Base-by-base conservation (phyloP, 169 alveolate genomes). In the Eimeria falciformis region DNA sequence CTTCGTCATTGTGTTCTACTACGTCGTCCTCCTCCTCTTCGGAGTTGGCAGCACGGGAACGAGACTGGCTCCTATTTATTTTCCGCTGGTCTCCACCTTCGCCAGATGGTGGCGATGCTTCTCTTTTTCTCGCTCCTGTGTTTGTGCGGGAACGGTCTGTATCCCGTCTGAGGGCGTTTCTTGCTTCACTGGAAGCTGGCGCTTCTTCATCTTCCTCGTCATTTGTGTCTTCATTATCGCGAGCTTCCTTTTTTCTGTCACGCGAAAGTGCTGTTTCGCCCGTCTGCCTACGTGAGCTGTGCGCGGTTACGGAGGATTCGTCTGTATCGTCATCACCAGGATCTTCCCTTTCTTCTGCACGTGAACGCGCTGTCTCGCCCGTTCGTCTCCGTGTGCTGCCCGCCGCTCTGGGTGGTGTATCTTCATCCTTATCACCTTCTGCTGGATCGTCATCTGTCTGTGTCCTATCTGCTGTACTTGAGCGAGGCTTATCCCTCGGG, bases 211-310 rank as follows among this genome's bases (percentile, higher is more conserved):
- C 45, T 27, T 75, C 37, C 2, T 40, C 58, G 62, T 1, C 62
- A 12, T 50, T 21, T 21, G 23, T 1, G 11, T 50, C 18, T 40
- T 4, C 65, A 11, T 75, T 23, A 23, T n/a, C 37, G 5, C n/a
- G n/a, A n/a, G n/a, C n/a, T n/a, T n/a, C n/a, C n/a, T n/a, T n/a
- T n/a, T n/a, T n/a, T n/a, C n/a, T n/a, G n/a, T n/a, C n/a, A n/a
- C n/a, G n/a, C n/a, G n/a, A n/a, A n/a, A n/a, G n/a, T n/a, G 43
- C n/a, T 56, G 7, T 18, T 23, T 75, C 66, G 9, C 29, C 62
- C 27, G 84, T 43, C n/a, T 53, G 62, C 66, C 84, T 33, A 5
- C 84, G 84, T 23, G 84, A 62, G 84, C 84, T 75, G 23, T 62
- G 55, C 9, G 62, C n/a, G n/a, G n/a, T n/a, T n/a, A n/a, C n/a